A percentile compares a stretch with the other conserved stretches of the same genome.
Evolutionary conservation across 2,329 filamentous ascomycete species (phyloP).

Genomic region (Penicillium sclerotiorum): DNA sequence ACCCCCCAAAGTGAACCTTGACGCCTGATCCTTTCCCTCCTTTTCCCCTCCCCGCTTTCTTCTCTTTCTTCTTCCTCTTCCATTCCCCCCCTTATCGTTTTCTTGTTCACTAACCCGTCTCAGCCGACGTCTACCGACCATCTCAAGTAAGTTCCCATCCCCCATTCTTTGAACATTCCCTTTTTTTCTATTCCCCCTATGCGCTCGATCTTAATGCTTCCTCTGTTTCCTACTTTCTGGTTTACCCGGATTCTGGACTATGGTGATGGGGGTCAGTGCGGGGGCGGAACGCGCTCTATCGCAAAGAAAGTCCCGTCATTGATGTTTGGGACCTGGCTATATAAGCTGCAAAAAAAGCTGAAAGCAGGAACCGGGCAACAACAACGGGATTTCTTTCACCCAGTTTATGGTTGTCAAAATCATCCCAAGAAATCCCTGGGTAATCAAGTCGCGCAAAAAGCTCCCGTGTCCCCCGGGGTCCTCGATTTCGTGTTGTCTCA

Average conservation of each 20-base stretch:
- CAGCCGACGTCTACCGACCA: slow-evolving; percentile 53
- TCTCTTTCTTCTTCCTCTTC: slow-evolving; percentile 11
- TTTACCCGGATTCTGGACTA: slow-evolving; percentile 9
- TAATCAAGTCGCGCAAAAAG: no score
- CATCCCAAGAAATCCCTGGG: no score
- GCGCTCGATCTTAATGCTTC: neutral
- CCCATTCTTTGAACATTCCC: neutral
- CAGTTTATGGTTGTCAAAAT: no score
- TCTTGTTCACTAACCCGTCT: slow-evolving; percentile 16
- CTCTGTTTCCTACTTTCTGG: neutral
- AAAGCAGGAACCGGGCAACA: neutral
- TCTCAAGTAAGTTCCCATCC: slow-evolving; percentile 45
- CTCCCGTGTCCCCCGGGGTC: slow-evolving; percentile 18
- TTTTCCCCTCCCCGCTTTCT: slow-evolving; percentile 15
- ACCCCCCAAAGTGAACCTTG: slow-evolving; percentile 22
- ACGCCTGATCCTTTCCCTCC: slow-evolving; percentile 23
- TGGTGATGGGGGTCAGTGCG: slow-evolving; percentile 24
- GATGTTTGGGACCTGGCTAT: neutral
- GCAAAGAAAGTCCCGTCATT: slow-evolving; percentile 1
- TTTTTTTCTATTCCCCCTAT: slow-evolving; percentile 1
- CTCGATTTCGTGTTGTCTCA: slow-evolving; percentile 19
- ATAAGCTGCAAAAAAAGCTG: neutral
- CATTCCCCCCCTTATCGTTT: slow-evolving; percentile 13
- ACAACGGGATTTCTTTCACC: no score
- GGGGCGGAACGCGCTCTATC: slow-evolving; percentile 19